Percentiles rank a stretch among this genome's conserved stretches.
Evolutionary conservation across 2,329 filamentous ascomycete genomes (phyloP).

Genomic region (Nemania sp.): DNA sequence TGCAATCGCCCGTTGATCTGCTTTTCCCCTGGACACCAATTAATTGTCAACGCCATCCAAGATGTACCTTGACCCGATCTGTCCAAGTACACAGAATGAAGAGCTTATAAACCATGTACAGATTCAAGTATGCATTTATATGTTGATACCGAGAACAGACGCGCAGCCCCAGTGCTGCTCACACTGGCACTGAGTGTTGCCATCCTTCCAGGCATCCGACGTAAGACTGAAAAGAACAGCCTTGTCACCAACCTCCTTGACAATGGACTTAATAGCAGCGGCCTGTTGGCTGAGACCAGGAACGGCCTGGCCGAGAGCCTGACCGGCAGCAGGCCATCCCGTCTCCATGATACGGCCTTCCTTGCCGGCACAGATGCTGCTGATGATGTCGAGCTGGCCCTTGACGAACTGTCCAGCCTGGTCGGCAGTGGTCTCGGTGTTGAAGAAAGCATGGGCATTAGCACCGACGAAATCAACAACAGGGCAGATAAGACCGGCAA

Average conservation of each 20-base stretch:
- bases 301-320: slow-evolving; percentile 72
- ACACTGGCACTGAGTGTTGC: slow-evolving; percentile 65
- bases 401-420: slow-evolving; percentile 77
- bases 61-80: slow-evolving; percentile 15
- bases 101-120: slow-evolving; percentile 30
- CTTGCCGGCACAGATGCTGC: slow-evolving; percentile 71
- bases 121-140: slow-evolving; percentile 22
- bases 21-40: slow-evolving; percentile 16
- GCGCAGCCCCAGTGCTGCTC: slow-evolving; percentile 70
- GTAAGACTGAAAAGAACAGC: slow-evolving; percentile 81
- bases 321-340: slow-evolving; percentile 79
- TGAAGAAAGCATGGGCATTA: slow-evolving; percentile 97
- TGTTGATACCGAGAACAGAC: slow-evolving; percentile 34
- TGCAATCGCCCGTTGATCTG: slow-evolving; percentile 23
- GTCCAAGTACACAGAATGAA: slow-evolving; percentile 26
- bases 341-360: slow-evolving; percentile 83
- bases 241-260: slow-evolving; percentile 65
- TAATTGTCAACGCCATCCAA: neutral
- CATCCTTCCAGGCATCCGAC: slow-evolving; percentile 81
- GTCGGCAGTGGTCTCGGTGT: slow-evolving; percentile 64
- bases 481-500: slow-evolving; percentile 65
- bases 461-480: slow-evolving; percentile 78
- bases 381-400: slow-evolving; percentile 72
- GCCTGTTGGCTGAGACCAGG: slow-evolving; percentile 71
- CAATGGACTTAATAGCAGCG: slow-evolving; percentile 73